Base-by-base conservation (phyloP, 129 eudicot genomes). In the Flaveria sonorensis region DNA sequence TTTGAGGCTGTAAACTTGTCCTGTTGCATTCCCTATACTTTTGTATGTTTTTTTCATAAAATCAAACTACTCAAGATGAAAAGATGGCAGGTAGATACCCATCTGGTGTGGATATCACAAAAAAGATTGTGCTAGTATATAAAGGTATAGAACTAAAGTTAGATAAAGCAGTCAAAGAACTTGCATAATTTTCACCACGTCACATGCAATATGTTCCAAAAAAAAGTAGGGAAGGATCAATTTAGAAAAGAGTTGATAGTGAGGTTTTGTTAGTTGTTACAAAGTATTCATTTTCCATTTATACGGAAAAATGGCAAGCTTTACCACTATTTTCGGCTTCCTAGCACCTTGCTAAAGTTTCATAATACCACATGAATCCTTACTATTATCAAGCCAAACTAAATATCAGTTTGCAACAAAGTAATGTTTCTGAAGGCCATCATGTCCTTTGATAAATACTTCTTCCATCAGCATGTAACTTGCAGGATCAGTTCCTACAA, bases 121-220 rank as follows among this genome's bases (percentile, higher is more conserved):
- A 0, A 1, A 24, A 24, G 32, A 28, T 28, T 2, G 2, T 28
- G 32, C 32, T 28, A 28, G 32, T 4, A 1, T 28, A 28, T 28
- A 28, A 2, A 28, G 4, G 3, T 28, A 28, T 4, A 28, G 32
- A 28, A 2, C 32, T 1, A 28, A 28, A 28, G 40, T n/a, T 36
- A 43, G 40, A 63, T 28, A 46, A 63, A 65, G 21, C 72, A 63
- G 43, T 62, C 13, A 74, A 28, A 74, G n/a, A 10, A 23, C 60
- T 47, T 48, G 62, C 64, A 50, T 51, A 64, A 30, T 19, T 18
- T 50, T 36, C 21, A 39, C 23, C 10, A 13, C 13, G 18, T 10
- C 48, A 26, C 67, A 3, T 14, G 60, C 42, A 60, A 43, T 59
- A 15, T 4, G 19, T 48, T 74, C 30, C 30, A 10, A 48, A 0